Base-by-base conservation (phyloP, 139 green algal genomes). In the Coelastrella sp. region DNA sequence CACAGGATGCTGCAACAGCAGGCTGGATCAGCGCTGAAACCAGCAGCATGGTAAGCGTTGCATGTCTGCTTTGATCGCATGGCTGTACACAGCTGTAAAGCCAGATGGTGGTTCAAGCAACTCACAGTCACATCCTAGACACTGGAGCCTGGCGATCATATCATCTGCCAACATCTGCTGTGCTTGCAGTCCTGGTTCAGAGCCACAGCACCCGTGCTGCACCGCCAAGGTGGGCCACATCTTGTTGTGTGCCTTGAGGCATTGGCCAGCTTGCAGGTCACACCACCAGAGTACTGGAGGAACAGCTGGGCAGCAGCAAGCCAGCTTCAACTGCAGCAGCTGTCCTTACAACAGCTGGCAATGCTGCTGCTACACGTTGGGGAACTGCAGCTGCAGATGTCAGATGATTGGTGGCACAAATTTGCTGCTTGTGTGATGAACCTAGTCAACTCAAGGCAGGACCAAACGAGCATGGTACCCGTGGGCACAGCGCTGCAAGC, bases 271-370 rank as follows among this genome's bases (percentile, higher is more conserved):
- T 56, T 88, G 65, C 58, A 35, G 8, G 27, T n/a, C 27, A 14
- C 7, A 20, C 60, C 63, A 27, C 66, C 83, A 19, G 20, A 25
- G 15, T 20, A 6, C 14, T 88, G 83, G 83, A 65, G 66, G 65
- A 15, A 88, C 11, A 20, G 11, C 27, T 88, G 17, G 19, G 20
- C 35, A 65, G 27, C 17, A 79, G 83, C 83, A 7, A 88, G 22
- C 25, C 61, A 79, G 27, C 25, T 15, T 6, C 65, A 27, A 9
- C 65, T 88, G 17, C 22, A 24, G 25, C 27, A 88, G 83, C 83
- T 88, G 65, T 88, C 83, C 6, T 27, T 88, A 56, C 65, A 79
- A 65, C 83, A 88, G 66, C 83, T 80, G 15, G 83, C 83, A n/a
- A n/a, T 63, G 24, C 19, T 88, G 65, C 27, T 66, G 8, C 24